Evolutionary conservation across 768 basidiomycete genomes (phyloP).

Genomic region (Cystofilobasidium ferigula): DNA sequence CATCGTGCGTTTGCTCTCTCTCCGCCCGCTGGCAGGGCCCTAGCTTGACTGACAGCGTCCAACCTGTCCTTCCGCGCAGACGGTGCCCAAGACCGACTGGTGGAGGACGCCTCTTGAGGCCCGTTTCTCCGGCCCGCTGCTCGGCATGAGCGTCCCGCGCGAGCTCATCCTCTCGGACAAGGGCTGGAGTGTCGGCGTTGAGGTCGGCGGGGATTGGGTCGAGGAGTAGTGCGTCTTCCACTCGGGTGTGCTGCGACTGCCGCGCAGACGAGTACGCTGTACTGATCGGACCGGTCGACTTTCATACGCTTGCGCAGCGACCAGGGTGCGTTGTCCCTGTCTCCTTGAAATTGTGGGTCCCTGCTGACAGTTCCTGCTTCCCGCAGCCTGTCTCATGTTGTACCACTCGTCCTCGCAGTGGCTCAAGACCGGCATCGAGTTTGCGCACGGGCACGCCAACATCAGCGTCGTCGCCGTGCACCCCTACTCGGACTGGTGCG

Average conservation of each 20-base stretch:
- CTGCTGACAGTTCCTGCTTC: not conserved
- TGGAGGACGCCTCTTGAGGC: not conserved
- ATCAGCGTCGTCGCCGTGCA: not conserved
- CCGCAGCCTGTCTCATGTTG: not conserved
- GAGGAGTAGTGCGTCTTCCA: not conserved
- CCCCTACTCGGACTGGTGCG: not conserved
- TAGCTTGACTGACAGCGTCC: not conserved
- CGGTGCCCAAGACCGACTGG: not conserved
- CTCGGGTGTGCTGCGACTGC: not conserved
- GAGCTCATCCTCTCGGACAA: not conserved
- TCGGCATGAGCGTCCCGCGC: not conserved
- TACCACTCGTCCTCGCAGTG: not conserved
- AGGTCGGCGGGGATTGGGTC: not conserved
- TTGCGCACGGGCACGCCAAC: not conserved
- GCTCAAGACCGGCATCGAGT: conserved; percentile 1
- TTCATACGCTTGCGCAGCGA: not conserved
- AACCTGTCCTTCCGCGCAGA: not conserved
- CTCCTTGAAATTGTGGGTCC: not conserved
- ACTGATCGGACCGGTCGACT: not conserved
- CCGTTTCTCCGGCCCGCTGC: not conserved
- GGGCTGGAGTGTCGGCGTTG: not conserved
- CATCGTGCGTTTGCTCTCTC: not conserved
- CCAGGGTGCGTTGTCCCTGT: not conserved
- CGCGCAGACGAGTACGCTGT: not conserved
- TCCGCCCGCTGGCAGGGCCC: not conserved